Base-by-base conservation (phyloP, 768 basidiomycete genomes). In the Suillus subluteus region DNA sequence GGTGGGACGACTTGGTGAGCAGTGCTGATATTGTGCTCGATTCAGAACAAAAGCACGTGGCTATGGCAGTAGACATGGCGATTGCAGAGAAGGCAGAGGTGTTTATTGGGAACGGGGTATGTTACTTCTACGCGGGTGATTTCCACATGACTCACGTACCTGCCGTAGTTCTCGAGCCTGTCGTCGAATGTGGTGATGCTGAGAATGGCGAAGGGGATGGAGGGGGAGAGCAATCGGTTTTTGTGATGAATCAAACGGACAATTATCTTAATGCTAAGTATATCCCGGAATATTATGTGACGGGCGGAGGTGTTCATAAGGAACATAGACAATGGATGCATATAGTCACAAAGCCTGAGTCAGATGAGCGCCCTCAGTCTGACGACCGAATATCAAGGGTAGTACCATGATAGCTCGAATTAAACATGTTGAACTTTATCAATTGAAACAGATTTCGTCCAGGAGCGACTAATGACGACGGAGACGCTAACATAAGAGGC, bases 61-160 rank as follows among this genome's bases (percentile, higher is more conserved):
- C 76, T 32, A 83, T 82, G 72, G 86, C 85, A 1, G 81, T 88
- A 44, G 87, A 88, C 71, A 88, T 89, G 87, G 84, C 82, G 13
- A 81, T 89, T 32, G 88, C 84, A 1, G 81, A 85, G 71, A 76
- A 79, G 58, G 86, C 86, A 1, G 84, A 88, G 69, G 84, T 87
- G 50, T 88, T 88, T 71, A 76, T 88, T 8, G 88, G 87, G 0
- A 89, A 88, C 69, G 87, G 87, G 65, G 86, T 88, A 58, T 71
- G 85, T 81, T 3, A 18, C 59, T 62, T 64, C n/a, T 40, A 62
- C 16, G 38, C 54, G 41, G 41, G 15, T 26, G 1, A 8, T n/a
- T 8, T 43, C 5, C 30, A 12, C 9, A 9, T 62, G 9, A 59
- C 52, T 38, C 9, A 32, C 32, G 11, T 6, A 6, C 5, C 48